Evolutionary conservation across 1,284 basidiomycete species (phyloP), one percentile per base, ranked within the genome.

Genomic region (Coniferiporia weirii): DNA sequence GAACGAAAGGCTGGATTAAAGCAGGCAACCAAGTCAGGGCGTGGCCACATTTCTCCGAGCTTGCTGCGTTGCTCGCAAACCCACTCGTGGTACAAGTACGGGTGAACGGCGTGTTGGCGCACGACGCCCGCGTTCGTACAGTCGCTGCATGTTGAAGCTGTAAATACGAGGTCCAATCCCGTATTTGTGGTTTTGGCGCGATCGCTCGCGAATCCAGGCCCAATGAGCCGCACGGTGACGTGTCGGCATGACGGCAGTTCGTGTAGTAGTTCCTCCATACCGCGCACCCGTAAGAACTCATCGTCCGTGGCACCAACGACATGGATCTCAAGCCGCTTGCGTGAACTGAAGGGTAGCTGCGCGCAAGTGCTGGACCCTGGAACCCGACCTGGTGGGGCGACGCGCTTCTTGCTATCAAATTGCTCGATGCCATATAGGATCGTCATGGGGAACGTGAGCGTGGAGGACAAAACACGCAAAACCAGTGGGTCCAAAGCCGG

Each of bases 251-350:
- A n/a, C 8, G 54, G 54, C n/a, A 55, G 54, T 13, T 27, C 10
- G 27, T 55, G 54, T 20, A 45, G 54, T 13, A 55, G 54, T 19
- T 55, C 54, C 19, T 55, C 54, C 12, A 35, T 47, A 22, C 34
- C 54, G 12, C 20, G 4, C 9, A 32, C 43, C 5, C 44, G 36
- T 13, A 34, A 19, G 44, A 48, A n/a, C 19, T 55, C 43, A 20
- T 55, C 35, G 10, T 17, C 43, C 7, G 40, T 20, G 9, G 32
- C 10, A n/a, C 54, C 54, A 13, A 55, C 44, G 13, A 55, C 17
- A 20, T 55, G 54, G n/a, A 55, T 46, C 44, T 55, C 54, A 32
- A 55, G 46, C 3, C 10, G 34, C 22, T 36, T 32, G 27, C 54
- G 54, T 13, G 44, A 15, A 17, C 12, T 19, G n/a, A 55, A 32